Percentiles rank a stretch among this genome's conserved stretches.
phyloP scores from a whole-genome alignment of 2,329 filamentous ascomycete species.

The Trichoderma sp. region DNA sequence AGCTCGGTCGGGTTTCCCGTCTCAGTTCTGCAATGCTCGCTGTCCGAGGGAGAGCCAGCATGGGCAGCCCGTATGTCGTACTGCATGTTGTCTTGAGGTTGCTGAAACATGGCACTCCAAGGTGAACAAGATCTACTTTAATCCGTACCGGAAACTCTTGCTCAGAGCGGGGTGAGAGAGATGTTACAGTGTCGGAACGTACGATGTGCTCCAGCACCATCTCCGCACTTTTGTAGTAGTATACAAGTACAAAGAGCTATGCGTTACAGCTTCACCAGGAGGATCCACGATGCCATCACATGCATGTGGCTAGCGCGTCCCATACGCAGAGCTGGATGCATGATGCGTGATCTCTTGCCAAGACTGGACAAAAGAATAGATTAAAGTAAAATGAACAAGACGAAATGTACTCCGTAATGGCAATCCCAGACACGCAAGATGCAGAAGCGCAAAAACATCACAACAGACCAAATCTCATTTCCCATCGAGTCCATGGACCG shows the following conservation, averaged over 20 bases:
- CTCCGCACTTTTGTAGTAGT: neutral
- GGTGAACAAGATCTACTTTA: neutral
- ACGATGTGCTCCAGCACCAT: neutral
- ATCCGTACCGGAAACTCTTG: neutral
- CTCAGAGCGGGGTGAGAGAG: neutral
- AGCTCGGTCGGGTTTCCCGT: neutral
- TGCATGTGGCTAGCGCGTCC: neutral
- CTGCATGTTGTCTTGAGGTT: neutral
- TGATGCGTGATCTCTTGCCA: conserved; percentile 7
- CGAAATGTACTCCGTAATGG: neutral
- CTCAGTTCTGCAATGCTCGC: neutral
- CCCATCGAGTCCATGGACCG: neutral
- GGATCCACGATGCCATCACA: neutral
- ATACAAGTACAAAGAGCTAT: neutral
- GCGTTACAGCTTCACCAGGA: neutral
- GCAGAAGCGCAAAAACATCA: neutral
- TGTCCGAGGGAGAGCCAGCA: neutral
- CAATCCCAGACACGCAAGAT: neutral
- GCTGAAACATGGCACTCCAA: neutral
- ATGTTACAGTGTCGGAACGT: neutral
- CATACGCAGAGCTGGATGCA: neutral
- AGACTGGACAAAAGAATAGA: neutral
- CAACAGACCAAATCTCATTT: neutral
- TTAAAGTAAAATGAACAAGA: neutral
- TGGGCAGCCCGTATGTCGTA: neutral